Evolutionary conservation across 2,329 filamentous ascomycete species (phyloP).

Genomic region (Cytospora chrysosperma): DNA sequence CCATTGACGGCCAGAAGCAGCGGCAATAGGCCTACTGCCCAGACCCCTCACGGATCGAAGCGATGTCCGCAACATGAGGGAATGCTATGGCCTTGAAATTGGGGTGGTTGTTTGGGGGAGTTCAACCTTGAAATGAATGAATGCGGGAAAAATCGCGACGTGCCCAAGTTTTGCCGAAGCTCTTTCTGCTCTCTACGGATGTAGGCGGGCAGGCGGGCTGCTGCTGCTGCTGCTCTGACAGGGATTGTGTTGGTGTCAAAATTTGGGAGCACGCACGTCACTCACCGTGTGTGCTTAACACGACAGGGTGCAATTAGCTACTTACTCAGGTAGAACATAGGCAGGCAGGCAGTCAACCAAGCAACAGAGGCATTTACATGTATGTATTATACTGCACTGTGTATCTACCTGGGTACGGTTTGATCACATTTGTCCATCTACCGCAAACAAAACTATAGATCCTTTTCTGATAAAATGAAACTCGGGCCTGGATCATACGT

Average conservation of each 20-base stretch:
- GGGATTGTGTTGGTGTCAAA: conserved; percentile 16
- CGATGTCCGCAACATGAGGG: conserved; percentile 68
- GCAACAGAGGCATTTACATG: background rate
- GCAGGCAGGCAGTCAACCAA: too few species aligned
- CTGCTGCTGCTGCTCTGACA: conserved; percentile 10
- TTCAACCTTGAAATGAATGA: conserved; percentile 6
- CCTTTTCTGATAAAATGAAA: too few species aligned
- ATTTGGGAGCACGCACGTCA: conserved; percentile 16
- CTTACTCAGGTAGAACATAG: too few species aligned
- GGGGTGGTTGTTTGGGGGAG: conserved; percentile 15
- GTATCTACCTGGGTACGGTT: background rate
- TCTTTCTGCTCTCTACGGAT: background rate
- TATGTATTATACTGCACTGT: too few species aligned
- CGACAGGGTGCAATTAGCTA: background rate
- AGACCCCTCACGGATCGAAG: conserved; percentile 63
- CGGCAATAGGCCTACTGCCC: conserved; percentile 53
- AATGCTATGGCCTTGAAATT: conserved; percentile 43
- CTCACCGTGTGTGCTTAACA: background rate
- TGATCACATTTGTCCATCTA: background rate
- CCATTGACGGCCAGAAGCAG: conserved; percentile 59
- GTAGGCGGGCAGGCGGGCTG: background rate
- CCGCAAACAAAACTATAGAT: background rate
- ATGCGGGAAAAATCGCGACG: conserved; percentile 25
- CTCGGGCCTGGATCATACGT: too few species aligned
- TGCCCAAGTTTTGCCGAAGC: conserved; percentile 25